Base-by-base conservation (phyloP, 352 stramenopile species). In the Phytophthora pini region DNA sequence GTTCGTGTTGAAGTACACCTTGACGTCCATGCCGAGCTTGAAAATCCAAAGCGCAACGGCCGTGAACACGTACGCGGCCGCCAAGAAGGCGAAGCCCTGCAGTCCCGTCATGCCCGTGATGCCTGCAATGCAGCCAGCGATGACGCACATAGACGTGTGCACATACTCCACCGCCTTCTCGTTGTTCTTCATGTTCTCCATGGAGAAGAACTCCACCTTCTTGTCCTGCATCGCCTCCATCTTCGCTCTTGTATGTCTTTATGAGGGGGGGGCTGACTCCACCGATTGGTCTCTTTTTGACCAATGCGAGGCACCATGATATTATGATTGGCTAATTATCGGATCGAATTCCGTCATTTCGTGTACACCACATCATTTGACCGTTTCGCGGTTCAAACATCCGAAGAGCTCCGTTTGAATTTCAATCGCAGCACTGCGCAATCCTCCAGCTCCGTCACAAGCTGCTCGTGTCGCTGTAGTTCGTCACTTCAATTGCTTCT, bases 151-250 rank as follows among this genome's bases (percentile, higher is more conserved):
- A 52, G 80, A 82, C 41, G 87, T 94, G 76, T 90, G 87, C 32
- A 80, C 70, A 59, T 90, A 95, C 54, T 95, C 87, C 22, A 91
- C 73, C 7, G 82, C 68, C 64, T 89, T 77, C 66, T 93, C 85
- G 61, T 95, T 95, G 57, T 79, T 80, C 68, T 89, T 79, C 77
- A 93, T 88, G 76, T 84, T 95, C 72, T 95, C 87, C 78, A 93
- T 90, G 36, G 84, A 93, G 77, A 95, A 93, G 61, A 93, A 93
- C 79, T 95, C 84, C 32, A 90, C 80, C 46, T 88, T 77, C 70
- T 92, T 90, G 53, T 79, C 72, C 56, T 87, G 76, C 54, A 89
- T 65, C 50, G 71, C 74, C 64, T 93, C 84, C 82, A 89, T 89
- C 24, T 27, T 36, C 31, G 31, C 31, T 36, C 38, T 50, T 8